phyloP scores from a whole-genome alignment of 2,329 filamentous ascomycete genomes.

The Fusarium mundagurra region DNA sequence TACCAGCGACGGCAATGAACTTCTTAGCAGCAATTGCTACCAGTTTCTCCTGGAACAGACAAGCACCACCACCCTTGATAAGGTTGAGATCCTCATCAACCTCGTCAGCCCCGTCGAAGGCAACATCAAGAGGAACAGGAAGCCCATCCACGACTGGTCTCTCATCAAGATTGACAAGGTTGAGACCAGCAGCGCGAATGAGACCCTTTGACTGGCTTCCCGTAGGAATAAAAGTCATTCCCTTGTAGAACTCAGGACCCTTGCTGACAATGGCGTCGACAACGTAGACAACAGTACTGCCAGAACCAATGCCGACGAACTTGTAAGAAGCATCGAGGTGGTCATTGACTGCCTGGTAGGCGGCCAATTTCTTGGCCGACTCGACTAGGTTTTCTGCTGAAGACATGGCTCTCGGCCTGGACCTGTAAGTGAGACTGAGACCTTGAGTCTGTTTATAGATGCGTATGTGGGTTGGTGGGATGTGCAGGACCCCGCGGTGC shows the following conservation, averaged over 20 bases:
- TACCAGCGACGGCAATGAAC: slow-evolving; percentile 88
- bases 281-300: slow-evolving; percentile 84
- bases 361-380: slow-evolving; percentile 78
- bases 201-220: slow-evolving; percentile 91
- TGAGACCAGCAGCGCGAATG: slow-evolving; percentile 81
- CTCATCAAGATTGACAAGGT: slow-evolving; percentile 80
- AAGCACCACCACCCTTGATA: slow-evolving; percentile 98
- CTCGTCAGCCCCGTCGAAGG: slow-evolving; percentile 97
- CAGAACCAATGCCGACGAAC: slow-evolving; percentile 82
- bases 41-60: slow-evolving; percentile 96
- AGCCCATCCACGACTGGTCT: slow-evolving; percentile 62
- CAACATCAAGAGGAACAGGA: slow-evolving; percentile 77
- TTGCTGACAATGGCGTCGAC: slow-evolving; percentile 80
- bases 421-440: slow-evolving; percentile 18
- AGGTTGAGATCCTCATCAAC: slow-evolving; percentile 94
- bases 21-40: slow-evolving; percentile 85
- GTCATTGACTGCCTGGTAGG: slow-evolving; percentile 76
- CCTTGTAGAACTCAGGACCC: slow-evolving; percentile 60
- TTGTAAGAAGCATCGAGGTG: slow-evolving; percentile 72
- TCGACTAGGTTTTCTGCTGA: slow-evolving; percentile 64
- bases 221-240: slow-evolving; percentile 90
- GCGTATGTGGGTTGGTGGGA: slow-evolving; percentile 23
- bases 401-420: slow-evolving; percentile 47
- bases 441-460: slow-evolving; percentile 18
- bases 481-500: slow-evolving; percentile 31